Percentiles rank a stretch among this genome's conserved stretches.
Conservation (phyloP, 1,139 yeast genomes). For the Arxiozyma bovina region DNA sequence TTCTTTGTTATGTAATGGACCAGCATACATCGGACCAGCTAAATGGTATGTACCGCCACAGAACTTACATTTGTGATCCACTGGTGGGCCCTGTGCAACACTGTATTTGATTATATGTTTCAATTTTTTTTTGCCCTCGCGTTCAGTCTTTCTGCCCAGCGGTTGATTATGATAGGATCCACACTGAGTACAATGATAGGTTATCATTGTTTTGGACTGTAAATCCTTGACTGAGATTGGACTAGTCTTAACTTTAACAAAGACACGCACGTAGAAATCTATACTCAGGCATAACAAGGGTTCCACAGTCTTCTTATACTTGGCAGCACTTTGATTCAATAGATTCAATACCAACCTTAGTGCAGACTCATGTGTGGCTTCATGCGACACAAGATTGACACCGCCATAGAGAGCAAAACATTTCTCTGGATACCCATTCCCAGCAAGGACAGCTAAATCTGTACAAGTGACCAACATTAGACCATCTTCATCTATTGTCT, state of each 20-base stretch:
- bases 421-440: slow-evolving; percentile 92
- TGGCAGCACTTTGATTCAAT: slow-evolving; percentile 78
- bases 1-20: slow-evolving; percentile 56
- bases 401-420: slow-evolving; percentile 97
- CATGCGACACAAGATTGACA: slow-evolving; percentile 63
- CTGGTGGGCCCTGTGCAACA: slow-evolving; percentile 49
- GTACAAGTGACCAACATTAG: slow-evolving; percentile 86
- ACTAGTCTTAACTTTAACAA: slow-evolving; percentile 64
- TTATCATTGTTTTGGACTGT: slow-evolving; percentile 65
- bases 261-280: slow-evolving; percentile 84
- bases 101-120: slow-evolving; percentile 40
- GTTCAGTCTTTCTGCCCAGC: slow-evolving; percentile 52
- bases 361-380: slow-evolving; percentile 89
- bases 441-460: slow-evolving; percentile 91
- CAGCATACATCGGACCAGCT: slow-evolving; percentile 97
- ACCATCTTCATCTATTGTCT: slow-evolving; percentile 73
- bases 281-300: slow-evolving; percentile 79
- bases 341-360: slow-evolving; percentile 69
- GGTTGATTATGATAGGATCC: slow-evolving; percentile 63
- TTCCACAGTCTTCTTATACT: slow-evolving; percentile 76
- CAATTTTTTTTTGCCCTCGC: slow-evolving; percentile 28
- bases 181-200: slow-evolving; percentile 85
- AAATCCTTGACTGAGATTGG: slow-evolving; percentile 74
- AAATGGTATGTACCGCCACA: slow-evolving; percentile 67
- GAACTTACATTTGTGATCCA: slow-evolving; percentile 50